Base-by-base conservation (phyloP, 2,329 filamentous ascomycete species). In the Cadophora luteo-olivacea region DNA sequence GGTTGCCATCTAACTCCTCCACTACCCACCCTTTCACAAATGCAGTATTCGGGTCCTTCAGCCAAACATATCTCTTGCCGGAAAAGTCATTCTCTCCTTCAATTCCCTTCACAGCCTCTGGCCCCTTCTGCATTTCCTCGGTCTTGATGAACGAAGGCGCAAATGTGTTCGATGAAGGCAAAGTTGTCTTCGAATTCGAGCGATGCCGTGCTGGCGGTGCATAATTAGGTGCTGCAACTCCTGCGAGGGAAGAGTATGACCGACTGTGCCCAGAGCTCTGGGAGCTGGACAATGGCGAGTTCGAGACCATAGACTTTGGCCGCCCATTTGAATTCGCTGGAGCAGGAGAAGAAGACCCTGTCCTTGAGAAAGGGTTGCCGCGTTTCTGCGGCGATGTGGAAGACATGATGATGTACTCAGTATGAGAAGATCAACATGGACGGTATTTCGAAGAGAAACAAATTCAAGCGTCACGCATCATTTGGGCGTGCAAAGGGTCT, bases 71-170 rank as follows among this genome's bases (percentile, higher is more conserved):
- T 83, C 96, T 89, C 83, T 97, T 98, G 67, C 96, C 97, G 0
- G 96, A 99, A 80, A 99, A 98, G 84, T 99, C 96, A 79, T 97
- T 98, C 78, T 97, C 95, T 71, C 96, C 96, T 81, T 99, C 97
- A 69, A 97, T 94, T 22, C 93, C 92, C 61, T 84, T 84, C 19
- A 91, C 86, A 12, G 83, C 77, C 72, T 89, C 88, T 63, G 84
- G 80, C 41, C 80, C 83, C 45, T 83, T 81, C 73, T 89, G 86
- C 80, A 92, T 83, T 72, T 94, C 92, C 72, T 97, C 94, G 0
- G 90, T 88, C 79, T 95, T 96, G 81, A 99, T 98, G 80, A 99
- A 99, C 11, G 93, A 92, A 2, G 95, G 96, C 45, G 96, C 95
- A 82, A 99, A 99, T 1, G 96, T 99, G 72, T 88, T 91, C 0